phyloP scores from a whole-genome alignment of 345 rosid species.

The Salix udensis region DNA sequence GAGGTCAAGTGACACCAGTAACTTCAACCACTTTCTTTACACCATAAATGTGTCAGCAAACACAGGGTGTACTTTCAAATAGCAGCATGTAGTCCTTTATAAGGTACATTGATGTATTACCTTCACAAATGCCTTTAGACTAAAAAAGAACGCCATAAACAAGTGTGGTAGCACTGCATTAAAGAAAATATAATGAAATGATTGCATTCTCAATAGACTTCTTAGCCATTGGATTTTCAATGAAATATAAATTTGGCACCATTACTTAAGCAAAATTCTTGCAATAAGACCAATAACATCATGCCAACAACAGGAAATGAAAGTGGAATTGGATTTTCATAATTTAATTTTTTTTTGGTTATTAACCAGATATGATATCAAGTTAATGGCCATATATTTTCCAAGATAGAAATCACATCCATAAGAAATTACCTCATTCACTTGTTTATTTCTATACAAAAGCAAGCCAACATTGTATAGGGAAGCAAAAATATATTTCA shows the following conservation, averaged over 20 bases:
- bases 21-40: neutral
- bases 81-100: too few relatives aligned
- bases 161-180: neutral
- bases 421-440: constrained; percentile 55
- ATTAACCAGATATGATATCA: neutral
- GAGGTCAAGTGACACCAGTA: neutral
- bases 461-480: constrained; percentile 63
- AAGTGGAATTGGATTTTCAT: too few relatives aligned
- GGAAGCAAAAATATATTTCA: constrained; percentile 51
- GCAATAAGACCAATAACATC: neutral
- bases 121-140: neutral
- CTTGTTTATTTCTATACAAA: constrained; percentile 59
- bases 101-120: neutral
- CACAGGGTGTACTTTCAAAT: too few relatives aligned
- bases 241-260: neutral
- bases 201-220: neutral
- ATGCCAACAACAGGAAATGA: neutral
- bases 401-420: constrained; percentile 2
- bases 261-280: neutral
- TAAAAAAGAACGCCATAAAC: neutral
- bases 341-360: too few relatives aligned
- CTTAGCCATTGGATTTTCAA: neutral
- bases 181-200: constrained; percentile 5
- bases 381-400: neutral
- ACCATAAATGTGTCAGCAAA: too few relatives aligned